Conservation (phyloP, 257 asterid genomes). For the Catharanthus roseus region DNA sequence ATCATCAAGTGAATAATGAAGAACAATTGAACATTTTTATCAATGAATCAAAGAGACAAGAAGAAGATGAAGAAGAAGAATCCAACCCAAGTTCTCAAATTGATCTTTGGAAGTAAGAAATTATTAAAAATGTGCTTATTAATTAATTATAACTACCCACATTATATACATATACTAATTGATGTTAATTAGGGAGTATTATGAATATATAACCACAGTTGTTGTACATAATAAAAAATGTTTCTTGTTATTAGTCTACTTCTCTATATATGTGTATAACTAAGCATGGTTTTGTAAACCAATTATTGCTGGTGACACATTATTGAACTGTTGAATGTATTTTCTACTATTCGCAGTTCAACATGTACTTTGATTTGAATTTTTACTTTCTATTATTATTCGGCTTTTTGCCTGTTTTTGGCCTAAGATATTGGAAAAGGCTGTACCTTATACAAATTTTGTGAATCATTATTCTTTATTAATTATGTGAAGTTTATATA, state of each 20-base stretch:
- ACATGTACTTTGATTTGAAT: neutral
- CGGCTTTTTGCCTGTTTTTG: neutral
- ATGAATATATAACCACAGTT: constrained; percentile 14
- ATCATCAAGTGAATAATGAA: too few species aligned
- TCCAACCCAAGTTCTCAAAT: constrained; percentile 32
- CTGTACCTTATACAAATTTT: neutral
- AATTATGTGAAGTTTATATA: too few species aligned
- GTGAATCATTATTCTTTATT: neutral
- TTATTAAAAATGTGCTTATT: neutral
- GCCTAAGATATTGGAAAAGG: neutral
- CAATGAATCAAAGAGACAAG: constrained; percentile 27
- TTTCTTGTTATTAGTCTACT: constrained; percentile 3
- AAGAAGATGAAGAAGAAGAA: constrained; percentile 31
- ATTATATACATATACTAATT: constrained; percentile 9
- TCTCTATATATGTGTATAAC: constrained; percentile 5
- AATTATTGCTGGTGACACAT: constrained; percentile 8
- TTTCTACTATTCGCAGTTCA: constrained; percentile 11
- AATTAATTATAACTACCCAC: constrained; percentile 2
- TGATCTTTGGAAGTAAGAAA: constrained; percentile 44
- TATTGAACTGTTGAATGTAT: constrained; percentile 21
- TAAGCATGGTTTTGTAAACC: constrained; percentile 12
- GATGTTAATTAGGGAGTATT: too few species aligned
- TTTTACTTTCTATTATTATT: neutral
- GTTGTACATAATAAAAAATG: constrained; percentile 34
- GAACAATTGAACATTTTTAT: constrained; percentile 27